Percentiles rank a stretch among this genome's conserved stretches.
phyloP scores from a whole-genome alignment of 345 rosid species.

The Populus alba region DNA sequence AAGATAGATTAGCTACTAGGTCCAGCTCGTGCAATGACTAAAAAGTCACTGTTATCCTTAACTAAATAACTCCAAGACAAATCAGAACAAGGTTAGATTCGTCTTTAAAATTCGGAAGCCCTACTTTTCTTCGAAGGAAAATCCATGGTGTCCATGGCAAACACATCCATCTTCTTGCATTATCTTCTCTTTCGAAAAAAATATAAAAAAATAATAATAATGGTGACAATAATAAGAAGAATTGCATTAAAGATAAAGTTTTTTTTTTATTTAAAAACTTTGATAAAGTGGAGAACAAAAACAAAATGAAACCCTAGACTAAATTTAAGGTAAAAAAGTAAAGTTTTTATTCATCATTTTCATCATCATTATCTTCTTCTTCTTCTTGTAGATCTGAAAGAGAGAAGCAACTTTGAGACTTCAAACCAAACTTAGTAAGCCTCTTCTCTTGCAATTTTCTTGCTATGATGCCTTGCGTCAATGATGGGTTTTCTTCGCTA shows the following conservation, averaged over 20 bases:
- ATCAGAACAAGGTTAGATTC: not conserved
- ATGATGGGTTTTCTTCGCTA: slow-evolving; percentile 10
- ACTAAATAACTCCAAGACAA: not conserved
- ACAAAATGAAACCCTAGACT: not conserved
- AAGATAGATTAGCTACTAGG: not conserved
- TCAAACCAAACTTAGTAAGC: slow-evolving; percentile 31
- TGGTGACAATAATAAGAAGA: not conserved
- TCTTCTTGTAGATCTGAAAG: slow-evolving; percentile 67
- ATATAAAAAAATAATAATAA: too few species aligned
- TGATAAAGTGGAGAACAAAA: not conserved
- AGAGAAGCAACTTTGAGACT: slow-evolving; percentile 61
- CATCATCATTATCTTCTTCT: not conserved
- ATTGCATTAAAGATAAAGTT: slow-evolving; percentile 5
- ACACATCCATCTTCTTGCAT: not conserved
- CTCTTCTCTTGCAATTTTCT: not conserved
- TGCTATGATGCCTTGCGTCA: not conserved
- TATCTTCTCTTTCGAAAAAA: not conserved
- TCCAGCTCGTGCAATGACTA: not conserved
- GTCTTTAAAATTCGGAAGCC: not conserved
- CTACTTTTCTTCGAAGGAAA: not conserved
- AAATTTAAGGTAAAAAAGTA: not conserved
- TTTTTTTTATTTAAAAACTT: not conserved
- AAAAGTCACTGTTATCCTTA: slow-evolving; percentile 5
- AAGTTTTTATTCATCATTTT: not conserved
- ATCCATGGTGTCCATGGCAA: not conserved